Conservation (phyloP, 139 green algal genomes). For the Chlorella vulgaris region DNA sequence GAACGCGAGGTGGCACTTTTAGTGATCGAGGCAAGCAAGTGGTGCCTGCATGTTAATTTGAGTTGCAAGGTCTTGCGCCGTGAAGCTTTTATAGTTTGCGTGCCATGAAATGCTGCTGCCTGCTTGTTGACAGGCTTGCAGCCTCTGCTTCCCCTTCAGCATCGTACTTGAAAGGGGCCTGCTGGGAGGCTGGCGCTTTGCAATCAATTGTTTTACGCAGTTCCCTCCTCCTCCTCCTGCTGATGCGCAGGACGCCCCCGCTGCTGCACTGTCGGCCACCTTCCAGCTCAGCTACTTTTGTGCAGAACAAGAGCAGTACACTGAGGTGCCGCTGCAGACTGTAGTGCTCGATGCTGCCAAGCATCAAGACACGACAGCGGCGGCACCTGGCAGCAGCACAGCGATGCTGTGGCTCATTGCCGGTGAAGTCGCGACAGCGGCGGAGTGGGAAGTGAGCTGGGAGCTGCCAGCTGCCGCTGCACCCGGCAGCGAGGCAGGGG, state of each 20-base stretch:
- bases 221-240: not conserved
- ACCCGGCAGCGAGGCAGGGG: not conserved
- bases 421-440: not conserved
- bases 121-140: too few species aligned
- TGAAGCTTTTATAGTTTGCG: too few species aligned
- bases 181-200: too few species aligned
- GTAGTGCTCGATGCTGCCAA: not conserved
- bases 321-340: not conserved
- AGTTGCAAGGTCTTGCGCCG: too few species aligned
- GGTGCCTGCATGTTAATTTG: not conserved
- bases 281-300: constrained; percentile 20
- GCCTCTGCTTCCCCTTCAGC: too few species aligned
- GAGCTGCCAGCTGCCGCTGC: not conserved
- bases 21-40: not conserved
- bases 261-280: not conserved
- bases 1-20: constrained; percentile 24
- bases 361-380: not conserved
- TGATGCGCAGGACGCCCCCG: not conserved
- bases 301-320: not conserved
- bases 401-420: constrained; percentile 3
- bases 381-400: too few species aligned
- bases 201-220: too few species aligned
- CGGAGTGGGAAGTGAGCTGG: constrained; percentile 19
- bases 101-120: too few species aligned
- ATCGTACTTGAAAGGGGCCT: too few species aligned